phyloP scores from a whole-genome alignment of 257 asterid species.

The Vinca minor region DNA sequence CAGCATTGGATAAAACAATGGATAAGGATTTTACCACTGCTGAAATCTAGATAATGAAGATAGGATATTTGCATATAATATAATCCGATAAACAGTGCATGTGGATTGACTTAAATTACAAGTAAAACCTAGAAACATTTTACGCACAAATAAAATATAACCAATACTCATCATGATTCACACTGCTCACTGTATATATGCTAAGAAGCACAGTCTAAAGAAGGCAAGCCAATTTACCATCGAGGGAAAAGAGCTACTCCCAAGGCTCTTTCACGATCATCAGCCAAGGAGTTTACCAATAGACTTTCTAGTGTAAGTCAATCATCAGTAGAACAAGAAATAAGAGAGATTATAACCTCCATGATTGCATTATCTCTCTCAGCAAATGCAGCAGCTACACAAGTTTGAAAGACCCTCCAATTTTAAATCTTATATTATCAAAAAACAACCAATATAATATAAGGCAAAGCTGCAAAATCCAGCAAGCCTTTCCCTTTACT shows the following conservation, averaged over 20 bases:
- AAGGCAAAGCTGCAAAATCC: neutral
- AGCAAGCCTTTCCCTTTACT: neutral
- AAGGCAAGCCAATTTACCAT: slow-evolving; percentile 3
- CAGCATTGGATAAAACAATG: neutral
- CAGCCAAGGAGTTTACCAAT: neutral
- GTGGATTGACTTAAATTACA: neutral
- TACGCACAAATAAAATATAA: neutral
- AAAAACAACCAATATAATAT: neutral
- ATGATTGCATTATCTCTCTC: slow-evolving; percentile 92
- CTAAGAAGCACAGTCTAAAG: neutral
- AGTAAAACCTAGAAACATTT: neutral
- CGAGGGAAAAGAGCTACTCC: neutral
- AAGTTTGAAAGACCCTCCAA: slow-evolving; percentile 46
- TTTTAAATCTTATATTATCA: neutral
- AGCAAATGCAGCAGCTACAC: slow-evolving; percentile 91
- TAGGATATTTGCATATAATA: neutral
- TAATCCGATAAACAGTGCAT: neutral
- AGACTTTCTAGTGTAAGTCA: neutral
- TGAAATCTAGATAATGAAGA: neutral
- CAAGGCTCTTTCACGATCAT: neutral
- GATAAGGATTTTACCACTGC: slow-evolving; percentile 2
- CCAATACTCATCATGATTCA: neutral
- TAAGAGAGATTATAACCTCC: slow-evolving; percentile 49
- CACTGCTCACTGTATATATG: neutral
- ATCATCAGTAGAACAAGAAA: slow-evolving; percentile 6